phyloP scores from a whole-genome alignment of 75 land plant genomes.

The Gnetum montanum region DNA sequence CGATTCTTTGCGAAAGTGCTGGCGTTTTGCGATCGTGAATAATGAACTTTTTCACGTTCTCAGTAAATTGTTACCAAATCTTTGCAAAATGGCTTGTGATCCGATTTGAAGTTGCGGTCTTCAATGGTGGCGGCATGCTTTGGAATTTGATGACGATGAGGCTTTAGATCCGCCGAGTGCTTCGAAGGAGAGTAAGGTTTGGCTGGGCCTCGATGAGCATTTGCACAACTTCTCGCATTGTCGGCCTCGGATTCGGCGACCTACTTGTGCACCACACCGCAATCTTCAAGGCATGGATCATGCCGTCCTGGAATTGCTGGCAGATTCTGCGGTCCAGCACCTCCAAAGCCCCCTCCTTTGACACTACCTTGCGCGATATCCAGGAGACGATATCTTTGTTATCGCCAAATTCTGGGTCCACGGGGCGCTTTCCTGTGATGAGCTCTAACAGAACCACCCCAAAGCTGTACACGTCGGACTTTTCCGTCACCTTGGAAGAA shows the following conservation, averaged over 20 bases:
- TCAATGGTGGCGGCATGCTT: no score
- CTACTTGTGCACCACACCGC: slow-evolving; percentile 11
- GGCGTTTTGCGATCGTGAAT: no score
- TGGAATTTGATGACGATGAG: no score
- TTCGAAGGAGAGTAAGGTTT: no score
- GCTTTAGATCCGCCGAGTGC: no score
- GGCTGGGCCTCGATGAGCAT: slow-evolving; percentile 15
- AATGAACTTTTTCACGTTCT: no score
- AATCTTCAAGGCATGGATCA: slow-evolving; percentile 12
- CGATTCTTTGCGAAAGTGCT: no score
- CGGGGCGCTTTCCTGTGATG: slow-evolving; percentile 25
- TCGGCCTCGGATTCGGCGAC: slow-evolving; percentile 8
- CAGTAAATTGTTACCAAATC: no score
- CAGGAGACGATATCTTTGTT: slow-evolving; percentile 16
- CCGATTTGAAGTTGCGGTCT: no score
- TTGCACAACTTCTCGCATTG: slow-evolving; percentile 24
- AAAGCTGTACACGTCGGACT: slow-evolving; percentile 39
- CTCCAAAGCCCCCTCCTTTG: slow-evolving; percentile 8
- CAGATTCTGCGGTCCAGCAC: slow-evolving; percentile 15
- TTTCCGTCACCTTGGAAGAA: slow-evolving; percentile 27
- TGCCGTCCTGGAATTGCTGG: slow-evolving; percentile 4
- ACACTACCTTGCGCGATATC: slow-evolving; percentile 4
- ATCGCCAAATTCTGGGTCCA: slow-evolving; percentile 17
- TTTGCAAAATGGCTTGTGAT: no score
- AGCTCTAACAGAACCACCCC: slow-evolving; percentile 33